phyloP scores from a whole-genome alignment of 2,329 filamentous ascomycete genomes.

The Sporothrix variecibatus region DNA sequence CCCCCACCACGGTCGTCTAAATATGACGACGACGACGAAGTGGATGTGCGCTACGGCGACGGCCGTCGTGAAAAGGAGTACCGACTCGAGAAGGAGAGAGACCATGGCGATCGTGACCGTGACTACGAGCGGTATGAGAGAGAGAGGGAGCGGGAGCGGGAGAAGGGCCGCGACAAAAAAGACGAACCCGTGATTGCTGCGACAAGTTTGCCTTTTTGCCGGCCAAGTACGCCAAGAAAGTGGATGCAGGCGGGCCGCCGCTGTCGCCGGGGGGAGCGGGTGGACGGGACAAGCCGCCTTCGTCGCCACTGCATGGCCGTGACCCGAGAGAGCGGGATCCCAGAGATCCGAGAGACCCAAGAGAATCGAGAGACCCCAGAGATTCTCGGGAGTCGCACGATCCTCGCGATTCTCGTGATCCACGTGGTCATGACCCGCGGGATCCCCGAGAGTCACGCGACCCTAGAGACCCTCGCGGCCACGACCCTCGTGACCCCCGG shows the following conservation, averaged over 20 bases:
- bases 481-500: not conserved
- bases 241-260: not conserved
- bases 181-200: constrained; percentile 38
- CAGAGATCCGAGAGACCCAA: not conserved
- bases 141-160: not conserved
- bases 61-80: constrained; percentile 36
- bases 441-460: not conserved
- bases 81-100: constrained; percentile 32
- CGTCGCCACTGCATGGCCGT: constrained; percentile 32
- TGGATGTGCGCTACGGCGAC: constrained; percentile 35
- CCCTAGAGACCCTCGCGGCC: not conserved
- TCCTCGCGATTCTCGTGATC: not conserved
- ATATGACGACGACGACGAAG: constrained; percentile 40
- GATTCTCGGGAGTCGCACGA: not conserved
- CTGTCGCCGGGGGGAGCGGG: not conserved
- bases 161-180: constrained; percentile 37
- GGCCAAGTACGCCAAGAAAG: constrained; percentile 48
- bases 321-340: constrained; percentile 33
- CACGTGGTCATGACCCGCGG: not conserved
- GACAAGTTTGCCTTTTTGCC: constrained; percentile 50
- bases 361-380: not conserved
- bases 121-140: not conserved
- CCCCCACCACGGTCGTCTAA: constrained; percentile 38
- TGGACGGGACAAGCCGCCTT: constrained; percentile 9
- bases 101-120: not conserved